These are phyloP conservation scores for Berkeleyomyces basicola DNA, from an alignment of 2,329 filamentous ascomycete species.

Conservation along the genomic window DNA sequence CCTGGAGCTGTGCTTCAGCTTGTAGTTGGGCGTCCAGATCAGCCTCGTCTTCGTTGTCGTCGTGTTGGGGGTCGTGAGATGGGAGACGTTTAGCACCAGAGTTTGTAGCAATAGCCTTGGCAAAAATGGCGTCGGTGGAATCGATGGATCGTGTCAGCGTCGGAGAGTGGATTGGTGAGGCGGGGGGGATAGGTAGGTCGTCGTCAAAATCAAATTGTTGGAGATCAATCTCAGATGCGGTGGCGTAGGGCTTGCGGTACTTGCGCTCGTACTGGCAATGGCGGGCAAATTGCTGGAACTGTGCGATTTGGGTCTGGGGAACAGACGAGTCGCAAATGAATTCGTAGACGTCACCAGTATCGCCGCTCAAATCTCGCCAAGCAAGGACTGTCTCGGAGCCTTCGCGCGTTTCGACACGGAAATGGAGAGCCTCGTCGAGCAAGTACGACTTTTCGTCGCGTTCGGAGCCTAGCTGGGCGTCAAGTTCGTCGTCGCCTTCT, in stretches of 20 bases:
- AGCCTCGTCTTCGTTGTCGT: conserved; percentile 4
- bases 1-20: conserved; percentile 9
- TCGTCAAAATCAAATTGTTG: conserved; percentile 63
- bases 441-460: conserved; percentile 96
- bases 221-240: conserved; percentile 67
- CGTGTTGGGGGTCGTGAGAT: conserved; percentile 11
- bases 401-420: conserved; percentile 68
- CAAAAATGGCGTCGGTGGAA: conserved; percentile 40
- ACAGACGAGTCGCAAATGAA: conserved; percentile 79
- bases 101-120: conserved; percentile 31
- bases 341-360: conserved; percentile 89
- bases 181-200: conserved; percentile 46
- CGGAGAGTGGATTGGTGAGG: conserved; percentile 45
- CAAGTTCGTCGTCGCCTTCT: conserved; percentile 64
- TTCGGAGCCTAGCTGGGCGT: conserved; percentile 57
- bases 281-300: conserved; percentile 67
- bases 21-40: conserved; percentile 9
- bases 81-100: conserved; percentile 24
- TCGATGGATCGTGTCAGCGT: conserved; percentile 37
- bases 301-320: conserved; percentile 51
- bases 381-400: conserved; percentile 74
- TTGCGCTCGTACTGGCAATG: conserved; percentile 98
- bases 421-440: conserved; percentile 79
- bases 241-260: conserved; percentile 62
- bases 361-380: conserved; percentile 88